Percentiles rank a stretch among this genome's conserved stretches.
phyloP scores from a whole-genome alignment of 1,284 basidiomycete genomes.

The Austroboletus niveus region DNA sequence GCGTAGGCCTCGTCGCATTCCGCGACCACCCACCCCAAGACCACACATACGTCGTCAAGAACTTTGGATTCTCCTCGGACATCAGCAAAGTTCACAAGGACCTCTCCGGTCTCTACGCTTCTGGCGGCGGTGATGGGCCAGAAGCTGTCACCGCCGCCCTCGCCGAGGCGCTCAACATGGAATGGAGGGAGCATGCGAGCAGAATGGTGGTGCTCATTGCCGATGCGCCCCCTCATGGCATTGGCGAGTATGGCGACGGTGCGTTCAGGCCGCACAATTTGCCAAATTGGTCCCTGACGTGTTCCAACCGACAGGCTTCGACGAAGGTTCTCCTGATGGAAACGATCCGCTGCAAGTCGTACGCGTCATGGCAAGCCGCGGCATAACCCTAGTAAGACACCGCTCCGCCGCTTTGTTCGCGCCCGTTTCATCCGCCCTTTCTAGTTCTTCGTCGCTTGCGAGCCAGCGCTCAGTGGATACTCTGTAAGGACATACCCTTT shows the following conservation, averaged over 20 bases:
- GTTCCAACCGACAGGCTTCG: constrained; percentile 61
- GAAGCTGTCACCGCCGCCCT: constrained; percentile 97
- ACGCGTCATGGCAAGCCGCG: constrained; percentile 84
- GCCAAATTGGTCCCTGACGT: constrained; percentile 12
- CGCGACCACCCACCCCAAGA: constrained; percentile 96
- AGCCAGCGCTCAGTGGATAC: constrained; percentile 94
- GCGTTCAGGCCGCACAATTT: constrained; percentile 17
- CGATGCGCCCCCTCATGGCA: constrained; percentile 96
- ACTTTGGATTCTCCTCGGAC: constrained; percentile 92
- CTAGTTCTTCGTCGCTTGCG: constrained; percentile 97
- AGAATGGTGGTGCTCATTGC: constrained; percentile 97
- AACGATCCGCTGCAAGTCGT: constrained; percentile 89
- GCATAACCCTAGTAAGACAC: constrained; percentile 76
- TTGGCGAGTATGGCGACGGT: constrained; percentile 93
- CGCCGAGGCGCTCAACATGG: constrained; percentile 82
- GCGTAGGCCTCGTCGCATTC: constrained; percentile 88
- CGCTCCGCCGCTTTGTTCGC: background rate
- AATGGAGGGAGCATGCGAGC: constrained; percentile 88
- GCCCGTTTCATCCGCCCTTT: background rate
- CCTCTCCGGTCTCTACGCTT: constrained; percentile 84
- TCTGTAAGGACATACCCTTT: constrained; percentile 53
- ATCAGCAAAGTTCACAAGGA: constrained; percentile 86
- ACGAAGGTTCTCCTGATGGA: constrained; percentile 90
- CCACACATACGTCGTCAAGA: constrained; percentile 90
- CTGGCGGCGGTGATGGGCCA: constrained; percentile 96